These are phyloP conservation scores for Microstegium vimineum DNA, from an alignment of 176 grass and related monocot genomes.

Conservation along the genomic window DNA sequence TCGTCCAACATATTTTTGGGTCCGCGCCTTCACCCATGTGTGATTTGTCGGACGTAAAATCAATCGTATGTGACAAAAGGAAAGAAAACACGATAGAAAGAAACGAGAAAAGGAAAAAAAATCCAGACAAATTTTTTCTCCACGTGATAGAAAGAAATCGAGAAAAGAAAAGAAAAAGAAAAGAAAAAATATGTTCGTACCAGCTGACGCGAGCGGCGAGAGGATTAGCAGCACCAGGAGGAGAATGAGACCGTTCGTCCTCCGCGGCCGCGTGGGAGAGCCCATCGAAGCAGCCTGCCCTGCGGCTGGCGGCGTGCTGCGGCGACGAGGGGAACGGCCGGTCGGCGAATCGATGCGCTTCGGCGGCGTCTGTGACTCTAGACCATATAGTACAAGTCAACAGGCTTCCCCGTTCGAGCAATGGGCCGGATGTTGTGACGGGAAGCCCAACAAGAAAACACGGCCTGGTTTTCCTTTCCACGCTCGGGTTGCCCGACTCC, in stretches of 20 bases:
- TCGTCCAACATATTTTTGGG: too few relatives aligned
- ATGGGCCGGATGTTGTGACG: background rate
- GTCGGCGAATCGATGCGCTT: constrained; percentile 2
- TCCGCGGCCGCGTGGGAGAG: background rate
- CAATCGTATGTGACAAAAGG: too few relatives aligned
- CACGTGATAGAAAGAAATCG: too few relatives aligned
- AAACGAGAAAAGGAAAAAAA: too few relatives aligned
- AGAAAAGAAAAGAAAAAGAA: too few relatives aligned
- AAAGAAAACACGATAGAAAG: too few relatives aligned
- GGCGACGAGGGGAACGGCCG: background rate
- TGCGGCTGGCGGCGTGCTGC: background rate
- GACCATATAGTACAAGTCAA: constrained; percentile 15
- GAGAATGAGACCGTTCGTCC: background rate
- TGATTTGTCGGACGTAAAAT: too few relatives aligned
- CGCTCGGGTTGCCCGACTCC: background rate
- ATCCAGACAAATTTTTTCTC: too few relatives aligned
- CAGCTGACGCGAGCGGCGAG: constrained; percentile 20
- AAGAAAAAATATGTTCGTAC: too few relatives aligned
- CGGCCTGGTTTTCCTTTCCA: background rate
- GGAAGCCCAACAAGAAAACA: background rate
- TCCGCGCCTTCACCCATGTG: too few relatives aligned
- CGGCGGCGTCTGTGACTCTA: background rate
- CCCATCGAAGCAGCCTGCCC: constrained; percentile 24
- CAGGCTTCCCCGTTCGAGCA: background rate
- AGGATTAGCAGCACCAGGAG: constrained; percentile 7